These are phyloP conservation scores for Chlorociboria aeruginascens DNA, from an alignment of 495 filamentous ascomycete genomes.

Conservation along the genomic window DNA sequence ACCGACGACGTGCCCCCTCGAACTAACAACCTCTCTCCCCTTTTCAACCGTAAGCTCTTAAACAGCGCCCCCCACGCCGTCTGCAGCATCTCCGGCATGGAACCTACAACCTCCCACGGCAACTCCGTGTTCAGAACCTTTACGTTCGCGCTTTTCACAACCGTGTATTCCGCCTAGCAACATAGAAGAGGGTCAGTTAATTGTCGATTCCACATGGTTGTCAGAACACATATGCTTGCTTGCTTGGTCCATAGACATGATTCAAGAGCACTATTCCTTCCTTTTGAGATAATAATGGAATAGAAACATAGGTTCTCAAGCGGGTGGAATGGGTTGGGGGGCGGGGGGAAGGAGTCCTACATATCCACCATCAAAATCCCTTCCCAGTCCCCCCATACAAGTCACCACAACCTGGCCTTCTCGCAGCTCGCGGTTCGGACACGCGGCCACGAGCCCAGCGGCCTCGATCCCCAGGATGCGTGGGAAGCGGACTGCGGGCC, in stretches of 20 bases:
- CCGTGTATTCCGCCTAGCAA: slow-evolving; percentile 42
- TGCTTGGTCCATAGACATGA: too few relatives aligned
- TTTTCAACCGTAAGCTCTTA: slow-evolving; percentile 24
- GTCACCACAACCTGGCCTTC: slow-evolving; percentile 34
- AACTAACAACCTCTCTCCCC: slow-evolving; percentile 34
- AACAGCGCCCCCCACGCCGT: slow-evolving; percentile 38
- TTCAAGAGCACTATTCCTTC: too few relatives aligned
- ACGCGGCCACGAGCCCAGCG: slow-evolving; percentile 29
- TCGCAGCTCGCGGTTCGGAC: slow-evolving; percentile 29
- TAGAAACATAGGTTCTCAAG: too few relatives aligned
- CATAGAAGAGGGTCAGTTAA: too few relatives aligned
- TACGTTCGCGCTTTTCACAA: slow-evolving; percentile 30
- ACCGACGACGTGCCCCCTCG: slow-evolving; percentile 35
- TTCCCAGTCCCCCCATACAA: slow-evolving; percentile 40
- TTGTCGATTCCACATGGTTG: too few relatives aligned
- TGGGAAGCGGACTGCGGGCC: slow-evolving; percentile 29
- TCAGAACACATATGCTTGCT: too few relatives aligned
- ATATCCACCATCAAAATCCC: slow-evolving; percentile 40
- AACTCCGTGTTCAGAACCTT: slow-evolving; percentile 27
- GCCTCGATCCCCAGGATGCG: slow-evolving; percentile 41
- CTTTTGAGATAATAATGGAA: too few relatives aligned
- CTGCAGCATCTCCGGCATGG: slow-evolving; percentile 43
- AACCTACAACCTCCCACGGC: slow-evolving; percentile 33
- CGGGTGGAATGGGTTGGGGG: too few relatives aligned
- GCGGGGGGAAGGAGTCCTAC: too few relatives aligned